These are phyloP conservation scores for Aspergillus sparsus DNA, from an alignment of 495 filamentous ascomycete species.

Conservation along the genomic window DNA sequence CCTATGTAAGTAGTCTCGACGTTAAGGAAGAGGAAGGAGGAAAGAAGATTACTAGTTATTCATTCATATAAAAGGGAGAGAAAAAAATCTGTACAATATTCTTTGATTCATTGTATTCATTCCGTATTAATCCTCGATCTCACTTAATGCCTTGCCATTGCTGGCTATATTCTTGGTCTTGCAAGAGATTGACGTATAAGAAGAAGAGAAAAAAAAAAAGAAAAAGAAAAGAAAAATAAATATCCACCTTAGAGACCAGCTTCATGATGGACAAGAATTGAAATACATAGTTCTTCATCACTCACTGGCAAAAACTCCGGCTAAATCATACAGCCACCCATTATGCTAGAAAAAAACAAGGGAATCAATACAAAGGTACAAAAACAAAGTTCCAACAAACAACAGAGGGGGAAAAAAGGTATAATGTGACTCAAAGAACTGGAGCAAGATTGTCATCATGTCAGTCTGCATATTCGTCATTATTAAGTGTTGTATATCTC, in stretches of 20 bases:
- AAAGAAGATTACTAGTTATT: no score
- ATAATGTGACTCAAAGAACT: background rate
- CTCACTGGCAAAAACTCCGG: background rate
- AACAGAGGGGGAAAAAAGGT: background rate
- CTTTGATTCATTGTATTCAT: background rate
- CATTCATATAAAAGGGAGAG: background rate
- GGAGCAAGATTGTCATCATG: background rate
- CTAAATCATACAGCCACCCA: conserved; percentile 17
- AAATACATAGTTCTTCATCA: conserved; percentile 12
- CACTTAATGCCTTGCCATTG: background rate
- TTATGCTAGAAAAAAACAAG: background rate
- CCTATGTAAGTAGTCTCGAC: no score
- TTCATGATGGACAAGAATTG: conserved; percentile 18
- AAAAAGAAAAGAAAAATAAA: conserved; percentile 8
- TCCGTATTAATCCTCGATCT: background rate
- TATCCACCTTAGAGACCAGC: conserved; percentile 22
- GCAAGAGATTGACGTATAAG: background rate
- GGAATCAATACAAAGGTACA: no score
- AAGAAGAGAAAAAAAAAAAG: conserved; percentile 3
- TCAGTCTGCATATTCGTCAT: background rate
- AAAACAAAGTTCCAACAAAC: background rate
- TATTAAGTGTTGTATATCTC: conserved; percentile 15
- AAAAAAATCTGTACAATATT: background rate
- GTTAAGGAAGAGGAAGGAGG: no score
- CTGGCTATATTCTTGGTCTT: conserved; percentile 4